Base-by-base conservation (phyloP, 2,329 filamentous ascomycete genomes). In the Scytalidium lignicola region DNA sequence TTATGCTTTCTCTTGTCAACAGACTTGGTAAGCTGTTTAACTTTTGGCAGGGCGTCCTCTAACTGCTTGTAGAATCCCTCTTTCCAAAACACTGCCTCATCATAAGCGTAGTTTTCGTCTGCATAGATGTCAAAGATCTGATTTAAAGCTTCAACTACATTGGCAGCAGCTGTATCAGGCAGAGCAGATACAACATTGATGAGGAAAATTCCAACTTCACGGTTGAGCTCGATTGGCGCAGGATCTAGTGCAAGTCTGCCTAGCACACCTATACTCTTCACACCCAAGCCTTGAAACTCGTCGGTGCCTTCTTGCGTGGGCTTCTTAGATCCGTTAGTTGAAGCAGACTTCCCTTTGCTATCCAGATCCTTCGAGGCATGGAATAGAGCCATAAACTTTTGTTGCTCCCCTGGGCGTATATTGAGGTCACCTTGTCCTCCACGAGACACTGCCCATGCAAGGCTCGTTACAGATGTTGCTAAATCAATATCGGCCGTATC, bases 41-140 rank as follows among this genome's bases (percentile, higher is more conserved):
- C 67, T 66, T 78, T 80, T 29, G 79, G 75, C 19, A 75, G 56
- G 6, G 69, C 67, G 15, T 73, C 75, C 55, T 83, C 78, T 1
- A 87, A 67, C 52, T 81, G 79, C 56, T 74, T 71, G 48, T 83
- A 63, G 59, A 86, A 81, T 54, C 71, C 72, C 53, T 81, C 74
- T 56, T 74, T 74, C 78, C 82, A 85, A 65, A 86, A 87, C 2
- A 86, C 82, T 21, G 76, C 73, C 50, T 68, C 70, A 61, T 86
- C 83, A 60, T 76, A 83, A 10, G 73, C 68, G 47, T 70, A 73
- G 12, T 70, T 72, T 62, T 82, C 80, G 60, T 86, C 79, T 21
- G 74, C 78, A 65, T 86, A 87, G 7, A 87, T 74, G 56, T 86
- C 83, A 56, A 85, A 84, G 17, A 87, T 54, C 63, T 85, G 80